These are phyloP conservation scores for Metarhizium humberi DNA, from an alignment of 2,329 filamentous ascomycete species.

Conservation along the genomic window DNA sequence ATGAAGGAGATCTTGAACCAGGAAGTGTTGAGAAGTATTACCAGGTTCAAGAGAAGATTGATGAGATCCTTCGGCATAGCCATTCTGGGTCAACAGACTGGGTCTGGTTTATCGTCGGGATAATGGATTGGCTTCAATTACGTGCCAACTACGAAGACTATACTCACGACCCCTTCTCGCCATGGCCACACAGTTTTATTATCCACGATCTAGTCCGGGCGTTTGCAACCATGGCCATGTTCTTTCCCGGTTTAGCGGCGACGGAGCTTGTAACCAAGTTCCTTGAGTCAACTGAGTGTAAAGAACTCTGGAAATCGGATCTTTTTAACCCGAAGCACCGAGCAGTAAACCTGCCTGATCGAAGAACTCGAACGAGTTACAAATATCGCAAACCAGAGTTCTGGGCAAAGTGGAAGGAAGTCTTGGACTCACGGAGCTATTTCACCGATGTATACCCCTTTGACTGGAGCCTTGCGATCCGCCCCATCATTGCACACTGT, in stretches of 20 bases:
- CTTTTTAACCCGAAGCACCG: slow-evolving; percentile 14
- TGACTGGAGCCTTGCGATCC: slow-evolving; percentile 18
- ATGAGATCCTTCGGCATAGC: slow-evolving; percentile 7
- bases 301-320: slow-evolving; percentile 9
- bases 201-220: slow-evolving; percentile 15
- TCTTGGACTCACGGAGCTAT: slow-evolving; percentile 6
- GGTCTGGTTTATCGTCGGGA: slow-evolving; percentile 14
- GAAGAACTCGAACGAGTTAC: slow-evolving; percentile 14
- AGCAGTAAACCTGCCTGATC: slow-evolving; percentile 12
- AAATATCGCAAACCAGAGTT: slow-evolving; percentile 13
- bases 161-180: slow-evolving; percentile 6
- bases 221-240: slow-evolving; percentile 16
- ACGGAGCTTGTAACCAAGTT: slow-evolving; percentile 11
- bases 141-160: slow-evolving; percentile 12
- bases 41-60: slow-evolving; percentile 11
- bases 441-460: slow-evolving; percentile 15
- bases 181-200: slow-evolving; percentile 18
- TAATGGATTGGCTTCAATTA: slow-evolving; percentile 14
- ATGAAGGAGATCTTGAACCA: slow-evolving; percentile 17
- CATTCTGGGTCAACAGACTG: slow-evolving; percentile 12
- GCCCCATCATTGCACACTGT: slow-evolving; percentile 16
- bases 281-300: slow-evolving; percentile 9
- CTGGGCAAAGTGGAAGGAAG: slow-evolving; percentile 14
- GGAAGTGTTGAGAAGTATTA: slow-evolving; percentile 11
- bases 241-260: slow-evolving; percentile 12